Evolutionary conservation across 345 rosid species (phyloP).

Genomic region (Nephelium lappaceum): DNA sequence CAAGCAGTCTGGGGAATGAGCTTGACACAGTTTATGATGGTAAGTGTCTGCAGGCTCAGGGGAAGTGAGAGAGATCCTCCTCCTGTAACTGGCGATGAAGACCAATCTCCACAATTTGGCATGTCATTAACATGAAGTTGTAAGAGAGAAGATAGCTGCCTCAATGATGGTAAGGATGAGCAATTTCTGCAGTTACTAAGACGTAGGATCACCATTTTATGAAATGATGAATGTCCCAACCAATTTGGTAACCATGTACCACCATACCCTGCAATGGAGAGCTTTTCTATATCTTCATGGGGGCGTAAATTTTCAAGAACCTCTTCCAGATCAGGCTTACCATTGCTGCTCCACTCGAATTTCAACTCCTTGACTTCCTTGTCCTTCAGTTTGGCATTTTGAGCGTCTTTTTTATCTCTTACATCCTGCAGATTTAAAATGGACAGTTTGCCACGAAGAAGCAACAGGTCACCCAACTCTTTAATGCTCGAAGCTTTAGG

Average conservation of each 20-base stretch:
- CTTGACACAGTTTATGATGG: not conserved
- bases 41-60: not conserved
- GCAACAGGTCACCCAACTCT: constrained; percentile 32
- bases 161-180: constrained; percentile 38
- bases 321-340: constrained; percentile 17
- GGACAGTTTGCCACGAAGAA: constrained; percentile 34
- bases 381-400: constrained; percentile 26
- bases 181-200: constrained; percentile 37
- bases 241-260: constrained; percentile 37
- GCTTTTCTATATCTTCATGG: constrained; percentile 27
- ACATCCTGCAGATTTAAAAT: constrained; percentile 35
- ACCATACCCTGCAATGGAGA: constrained; percentile 29
- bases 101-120: constrained; percentile 37
- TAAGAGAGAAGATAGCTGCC: constrained; percentile 40
- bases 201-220: constrained; percentile 21
- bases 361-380: constrained; percentile 32
- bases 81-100: constrained; percentile 13
- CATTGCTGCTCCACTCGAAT: constrained; percentile 30
- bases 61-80: constrained; percentile 36
- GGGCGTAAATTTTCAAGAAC: constrained; percentile 38
- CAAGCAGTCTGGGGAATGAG: not conserved
- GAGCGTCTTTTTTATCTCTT: constrained; percentile 30
- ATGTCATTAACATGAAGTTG: constrained; percentile 34
- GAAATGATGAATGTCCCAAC: constrained; percentile 32
- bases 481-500: constrained; percentile 20